phyloP scores from a whole-genome alignment of 2,329 filamentous ascomycete species.

The Anthostomella pinea region DNA sequence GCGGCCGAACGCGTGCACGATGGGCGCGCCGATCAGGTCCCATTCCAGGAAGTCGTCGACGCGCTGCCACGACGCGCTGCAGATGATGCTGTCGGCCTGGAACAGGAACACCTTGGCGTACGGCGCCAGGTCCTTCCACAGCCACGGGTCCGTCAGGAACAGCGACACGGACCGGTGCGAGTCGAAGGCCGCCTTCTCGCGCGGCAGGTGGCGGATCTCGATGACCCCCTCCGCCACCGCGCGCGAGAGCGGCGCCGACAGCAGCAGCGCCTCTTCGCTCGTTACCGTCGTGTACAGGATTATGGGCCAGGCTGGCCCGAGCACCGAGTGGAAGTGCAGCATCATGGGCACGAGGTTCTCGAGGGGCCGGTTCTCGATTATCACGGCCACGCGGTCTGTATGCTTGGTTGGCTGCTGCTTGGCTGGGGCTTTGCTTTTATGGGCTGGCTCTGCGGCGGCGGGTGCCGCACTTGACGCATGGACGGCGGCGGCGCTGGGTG shows the following conservation, averaged over 20 bases:
- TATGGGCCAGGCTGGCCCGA: conserved; percentile 44
- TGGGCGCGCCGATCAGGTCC: conserved; percentile 35
- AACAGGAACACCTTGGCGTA: conserved; percentile 36
- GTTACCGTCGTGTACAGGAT: conserved; percentile 40
- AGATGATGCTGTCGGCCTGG: conserved; percentile 39
- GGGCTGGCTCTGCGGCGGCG: too few species aligned
- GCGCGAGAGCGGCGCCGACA: conserved; percentile 35
- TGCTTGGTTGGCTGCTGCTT: conserved; percentile 6
- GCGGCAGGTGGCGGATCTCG: conserved; percentile 36
- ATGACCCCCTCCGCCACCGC: conserved; percentile 34
- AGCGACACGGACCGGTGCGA: conserved; percentile 34
- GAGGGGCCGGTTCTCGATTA: conserved; percentile 36
- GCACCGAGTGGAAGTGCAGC: conserved; percentile 37
- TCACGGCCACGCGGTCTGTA: conserved; percentile 31
- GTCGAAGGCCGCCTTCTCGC: conserved; percentile 30
- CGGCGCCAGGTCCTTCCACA: conserved; percentile 36
- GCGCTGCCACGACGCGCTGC: conserved; percentile 26
- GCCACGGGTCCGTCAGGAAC: conserved; percentile 35
- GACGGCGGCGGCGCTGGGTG: too few species aligned
- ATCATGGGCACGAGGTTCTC: conserved; percentile 36
- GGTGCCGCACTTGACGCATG: too few species aligned
- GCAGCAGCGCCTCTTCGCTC: conserved; percentile 17
- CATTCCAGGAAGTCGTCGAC: conserved; percentile 37
- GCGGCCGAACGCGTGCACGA: too few species aligned
- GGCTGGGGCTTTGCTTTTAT: too few species aligned